Evolutionary conservation across 805 yeast species (phyloP).

Genomic region (Wickerhamiella azymoides): DNA sequence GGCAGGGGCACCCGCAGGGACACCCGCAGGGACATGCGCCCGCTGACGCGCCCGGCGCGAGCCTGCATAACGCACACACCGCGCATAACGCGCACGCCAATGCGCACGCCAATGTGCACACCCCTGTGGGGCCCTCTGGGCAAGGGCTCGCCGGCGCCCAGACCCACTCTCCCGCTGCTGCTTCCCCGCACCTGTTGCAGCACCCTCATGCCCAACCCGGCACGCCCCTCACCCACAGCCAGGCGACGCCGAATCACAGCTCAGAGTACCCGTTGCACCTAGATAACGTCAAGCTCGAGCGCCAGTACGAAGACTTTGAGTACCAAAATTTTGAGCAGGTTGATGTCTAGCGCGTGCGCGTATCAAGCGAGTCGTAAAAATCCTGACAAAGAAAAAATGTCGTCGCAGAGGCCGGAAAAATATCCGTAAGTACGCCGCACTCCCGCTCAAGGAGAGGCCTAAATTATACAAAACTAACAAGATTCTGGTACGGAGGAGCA

Average conservation of each 20-base stretch:
- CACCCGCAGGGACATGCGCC: too few relatives aligned
- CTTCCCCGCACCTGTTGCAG: too few relatives aligned
- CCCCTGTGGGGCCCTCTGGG: too few relatives aligned
- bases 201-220: background rate
- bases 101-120: too few relatives aligned
- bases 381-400: background rate
- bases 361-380: background rate
- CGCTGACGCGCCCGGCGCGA: too few relatives aligned
- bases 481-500: constrained; percentile 34
- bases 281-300: constrained; percentile 7
- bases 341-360: background rate
- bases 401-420: background rate
- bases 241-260: background rate
- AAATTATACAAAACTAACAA: constrained; percentile 7
- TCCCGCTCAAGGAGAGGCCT: background rate
- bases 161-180: too few relatives aligned
- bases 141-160: too few relatives aligned
- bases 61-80: too few relatives aligned
- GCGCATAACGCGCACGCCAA: too few relatives aligned
- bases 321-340: constrained; percentile 7
- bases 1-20: too few relatives aligned
- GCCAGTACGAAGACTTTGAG: constrained; percentile 8
- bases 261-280: background rate
- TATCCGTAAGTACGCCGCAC: constrained; percentile 21
- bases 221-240: background rate